These are phyloP conservation scores for Citrus hindsii DNA, from an alignment of 345 rosid genomes.

Conservation along the genomic window DNA sequence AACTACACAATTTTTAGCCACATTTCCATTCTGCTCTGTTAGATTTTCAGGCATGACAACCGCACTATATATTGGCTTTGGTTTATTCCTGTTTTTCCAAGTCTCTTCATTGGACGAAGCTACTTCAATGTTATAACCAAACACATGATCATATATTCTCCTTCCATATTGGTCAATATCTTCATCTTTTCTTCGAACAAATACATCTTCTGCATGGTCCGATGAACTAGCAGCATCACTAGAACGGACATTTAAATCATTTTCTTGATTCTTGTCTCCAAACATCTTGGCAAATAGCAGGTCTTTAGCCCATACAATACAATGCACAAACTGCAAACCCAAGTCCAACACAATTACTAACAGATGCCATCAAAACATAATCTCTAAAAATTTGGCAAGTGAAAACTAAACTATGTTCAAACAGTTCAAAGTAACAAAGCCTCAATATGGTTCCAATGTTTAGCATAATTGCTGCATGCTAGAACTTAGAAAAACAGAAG, in stretches of 20 bases:
- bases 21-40: conserved; percentile 60
- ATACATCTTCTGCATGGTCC: conserved; percentile 66
- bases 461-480: background rate
- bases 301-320: conserved; percentile 99
- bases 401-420: background rate
- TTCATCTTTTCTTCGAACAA: conserved; percentile 66
- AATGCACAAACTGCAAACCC: conserved; percentile 85
- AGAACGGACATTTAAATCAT: conserved; percentile 92
- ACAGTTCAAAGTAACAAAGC: background rate
- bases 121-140: conserved; percentile 88
- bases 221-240: conserved; percentile 61
- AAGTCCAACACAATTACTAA: background rate
- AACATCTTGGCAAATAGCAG: conserved; percentile 93
- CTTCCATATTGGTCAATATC: conserved; percentile 80
- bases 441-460: background rate
- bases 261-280: conserved; percentile 93
- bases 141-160: conserved; percentile 95
- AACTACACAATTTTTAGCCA: conserved; percentile 33
- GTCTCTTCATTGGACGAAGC: conserved; percentile 95
- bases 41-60: conserved; percentile 54
- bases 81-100: conserved; percentile 82
- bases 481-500: background rate
- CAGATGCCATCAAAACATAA: background rate
- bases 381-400: background rate
- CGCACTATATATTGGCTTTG: conserved; percentile 75